These are phyloP conservation scores for Piloderma croceum DNA, from an alignment of 768 basidiomycete genomes.

Conservation along the genomic window DNA sequence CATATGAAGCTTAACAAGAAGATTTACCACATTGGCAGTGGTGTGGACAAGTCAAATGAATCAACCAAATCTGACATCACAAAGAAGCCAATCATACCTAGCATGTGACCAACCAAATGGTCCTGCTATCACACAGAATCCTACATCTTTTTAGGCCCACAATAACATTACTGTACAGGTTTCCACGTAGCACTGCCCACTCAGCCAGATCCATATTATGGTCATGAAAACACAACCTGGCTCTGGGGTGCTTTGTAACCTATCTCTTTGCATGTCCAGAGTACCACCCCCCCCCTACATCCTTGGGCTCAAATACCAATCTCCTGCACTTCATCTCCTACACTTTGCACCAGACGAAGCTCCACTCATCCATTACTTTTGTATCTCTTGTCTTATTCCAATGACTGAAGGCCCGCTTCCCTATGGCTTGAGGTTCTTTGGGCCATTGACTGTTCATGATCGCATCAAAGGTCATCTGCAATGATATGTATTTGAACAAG, in stretches of 20 bases:
- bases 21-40: constrained; percentile 90
- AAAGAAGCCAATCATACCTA: constrained; percentile 88
- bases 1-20: constrained; percentile 99
- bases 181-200: not conserved
- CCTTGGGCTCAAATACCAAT: constrained; percentile 49
- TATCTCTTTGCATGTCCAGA: constrained; percentile 86
- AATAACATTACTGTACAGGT: not conserved
- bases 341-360: constrained; percentile 76
- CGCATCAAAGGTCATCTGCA: constrained; percentile 86
- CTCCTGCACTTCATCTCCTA: constrained; percentile 83
- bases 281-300: constrained; percentile 59
- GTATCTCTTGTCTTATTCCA: constrained; percentile 65
- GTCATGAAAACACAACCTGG: constrained; percentile 68
- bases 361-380: constrained; percentile 65
- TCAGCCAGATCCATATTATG: constrained; percentile 54
- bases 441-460: constrained; percentile 93
- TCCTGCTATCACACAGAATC: not conserved
- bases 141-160: not conserved
- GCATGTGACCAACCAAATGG: constrained; percentile 65
- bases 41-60: constrained; percentile 72
- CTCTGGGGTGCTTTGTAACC: constrained; percentile 76
- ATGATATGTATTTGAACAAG: constrained; percentile 92
- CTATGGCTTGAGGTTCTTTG: constrained; percentile 83
- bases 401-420: constrained; percentile 86
- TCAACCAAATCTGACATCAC: constrained; percentile 94